Base-by-base conservation (phyloP, 1,284 basidiomycete genomes). In the Trichosporon sp. region DNA sequence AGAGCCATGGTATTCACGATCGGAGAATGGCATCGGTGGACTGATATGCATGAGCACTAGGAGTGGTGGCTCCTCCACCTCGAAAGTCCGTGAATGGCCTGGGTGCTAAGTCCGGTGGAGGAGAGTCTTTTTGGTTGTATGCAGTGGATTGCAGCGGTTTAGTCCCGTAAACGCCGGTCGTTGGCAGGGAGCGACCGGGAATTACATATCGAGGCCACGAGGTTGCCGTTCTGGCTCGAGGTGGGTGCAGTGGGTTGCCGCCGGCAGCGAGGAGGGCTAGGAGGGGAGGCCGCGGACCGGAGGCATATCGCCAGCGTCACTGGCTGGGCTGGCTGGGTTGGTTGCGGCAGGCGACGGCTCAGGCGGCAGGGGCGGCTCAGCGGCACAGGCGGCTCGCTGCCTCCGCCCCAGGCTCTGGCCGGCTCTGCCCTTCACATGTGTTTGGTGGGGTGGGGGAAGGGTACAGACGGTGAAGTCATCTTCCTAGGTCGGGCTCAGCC, bases 151-250 rank as follows among this genome's bases (percentile, higher is more conserved):
- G 26, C 7, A 37, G 16, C 8, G 59, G 19, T 4, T 37, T 37
- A 63, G 59, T 37, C 59, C 59, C 59, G 59, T 63, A 63, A 63
- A 63, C 59, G 59, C 59, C 59, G 59, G 59, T 63, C 59, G 59
- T 63, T 63, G 59, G 59, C 59, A 35, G 59, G 12, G 32, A 7
- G 16, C 2, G 32, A 31, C 11, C 31, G 31, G 59, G 59, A 35
- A 63, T 63, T 63, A 63, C 59, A 63, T 63, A 63, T 63, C 59
- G 59, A 32, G 32, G 59, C 31, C 59, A 63, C 59, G 59, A 63
- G 59, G 59, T 63, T 63, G 59, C 59, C 59, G 59, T 63, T 63
- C 59, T 37, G 26, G 26, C 26, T 26, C 26, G 26, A 26, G 26
- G 40, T 2, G 21, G 48, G 40, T 46, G 16, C 51, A 21, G 19